Percentiles rank a stretch among this genome's conserved stretches.
Evolutionary conservation across 2,329 filamentous ascomycete species (phyloP).

Genomic region (Furcasterigmium furcatum): DNA sequence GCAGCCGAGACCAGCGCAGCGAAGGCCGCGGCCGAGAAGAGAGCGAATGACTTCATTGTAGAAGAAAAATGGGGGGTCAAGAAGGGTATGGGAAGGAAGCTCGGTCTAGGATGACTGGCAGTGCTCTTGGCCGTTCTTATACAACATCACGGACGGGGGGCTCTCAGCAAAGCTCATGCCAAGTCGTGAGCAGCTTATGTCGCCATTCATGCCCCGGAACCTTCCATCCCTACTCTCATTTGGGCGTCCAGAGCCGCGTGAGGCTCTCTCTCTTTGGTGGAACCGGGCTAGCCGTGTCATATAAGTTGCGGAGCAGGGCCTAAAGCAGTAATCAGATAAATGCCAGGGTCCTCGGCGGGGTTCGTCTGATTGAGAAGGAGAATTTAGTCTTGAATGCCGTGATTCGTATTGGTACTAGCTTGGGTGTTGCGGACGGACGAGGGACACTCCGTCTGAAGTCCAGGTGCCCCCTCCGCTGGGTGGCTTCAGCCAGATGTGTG

Average conservation of each 20-base stretch:
- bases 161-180: too few species aligned
- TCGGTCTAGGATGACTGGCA: not conserved
- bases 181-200: too few species aligned
- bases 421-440: too few species aligned
- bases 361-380: not conserved
- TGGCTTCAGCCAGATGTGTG: too few species aligned
- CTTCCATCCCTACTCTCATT: too few species aligned
- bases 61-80: not conserved
- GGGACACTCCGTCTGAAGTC: too few species aligned
- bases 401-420: not conserved
- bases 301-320: not conserved
- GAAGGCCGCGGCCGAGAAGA: not conserved
- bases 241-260: too few species aligned
- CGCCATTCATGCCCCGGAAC: too few species aligned
- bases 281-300: not conserved
- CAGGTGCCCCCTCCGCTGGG: too few species aligned
- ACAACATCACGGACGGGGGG: too few species aligned
- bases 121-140: too few species aligned
- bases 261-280: not conserved
- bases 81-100: not conserved
- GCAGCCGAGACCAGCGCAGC: slow-evolving; percentile 14
- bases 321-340: not conserved
- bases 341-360: not conserved
- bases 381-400: not conserved
- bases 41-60: slow-evolving; percentile 2